These are phyloP conservation scores for Blastobotrys capitulatus DNA, from an alignment of 1,139 yeast species.

Conservation along the genomic window DNA sequence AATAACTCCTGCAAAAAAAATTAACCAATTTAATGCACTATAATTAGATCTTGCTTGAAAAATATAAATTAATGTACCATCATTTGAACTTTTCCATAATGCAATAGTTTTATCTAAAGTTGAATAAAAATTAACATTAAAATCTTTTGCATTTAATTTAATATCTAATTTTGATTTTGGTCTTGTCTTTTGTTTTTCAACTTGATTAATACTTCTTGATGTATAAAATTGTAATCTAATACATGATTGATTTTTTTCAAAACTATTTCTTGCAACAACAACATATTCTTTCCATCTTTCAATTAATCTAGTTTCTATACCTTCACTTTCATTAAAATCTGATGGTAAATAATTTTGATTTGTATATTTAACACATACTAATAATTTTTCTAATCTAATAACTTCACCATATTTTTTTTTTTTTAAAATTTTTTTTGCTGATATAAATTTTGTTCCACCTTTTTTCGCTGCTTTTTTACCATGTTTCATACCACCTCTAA, in stretches of 20 bases:
- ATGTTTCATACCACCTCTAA: neutral
- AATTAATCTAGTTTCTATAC: slow-evolving; percentile 44
- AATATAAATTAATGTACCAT: slow-evolving; percentile 41
- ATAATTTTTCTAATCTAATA: slow-evolving; percentile 57
- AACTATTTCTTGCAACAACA: slow-evolving; percentile 59
- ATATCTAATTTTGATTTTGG: slow-evolving; percentile 24
- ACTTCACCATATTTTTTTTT: slow-evolving; percentile 49
- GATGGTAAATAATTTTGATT: slow-evolving; percentile 27
- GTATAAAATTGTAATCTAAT: slow-evolving; percentile 59
- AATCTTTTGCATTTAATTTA: slow-evolving; percentile 21
- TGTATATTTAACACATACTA: slow-evolving; percentile 51
- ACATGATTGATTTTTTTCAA: slow-evolving; percentile 29
- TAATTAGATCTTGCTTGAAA: slow-evolving; percentile 46
- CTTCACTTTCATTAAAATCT: slow-evolving; percentile 43
- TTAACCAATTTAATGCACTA: slow-evolving; percentile 57
- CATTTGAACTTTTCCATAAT: slow-evolving; percentile 35
- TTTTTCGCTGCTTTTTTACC: neutral
- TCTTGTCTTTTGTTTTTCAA: slow-evolving; percentile 28
- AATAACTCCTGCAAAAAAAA: slow-evolving; percentile 45
- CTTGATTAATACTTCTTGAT: slow-evolving; percentile 37
- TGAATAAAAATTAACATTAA: slow-evolving; percentile 53
- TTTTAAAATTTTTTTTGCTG: slow-evolving; percentile 17
- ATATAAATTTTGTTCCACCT: slow-evolving; percentile 11
- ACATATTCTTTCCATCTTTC: slow-evolving; percentile 75
- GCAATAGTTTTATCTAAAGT: slow-evolving; percentile 64